phyloP scores from a whole-genome alignment of 495 filamentous ascomycete species.

The Chlorociboria aeruginascens region DNA sequence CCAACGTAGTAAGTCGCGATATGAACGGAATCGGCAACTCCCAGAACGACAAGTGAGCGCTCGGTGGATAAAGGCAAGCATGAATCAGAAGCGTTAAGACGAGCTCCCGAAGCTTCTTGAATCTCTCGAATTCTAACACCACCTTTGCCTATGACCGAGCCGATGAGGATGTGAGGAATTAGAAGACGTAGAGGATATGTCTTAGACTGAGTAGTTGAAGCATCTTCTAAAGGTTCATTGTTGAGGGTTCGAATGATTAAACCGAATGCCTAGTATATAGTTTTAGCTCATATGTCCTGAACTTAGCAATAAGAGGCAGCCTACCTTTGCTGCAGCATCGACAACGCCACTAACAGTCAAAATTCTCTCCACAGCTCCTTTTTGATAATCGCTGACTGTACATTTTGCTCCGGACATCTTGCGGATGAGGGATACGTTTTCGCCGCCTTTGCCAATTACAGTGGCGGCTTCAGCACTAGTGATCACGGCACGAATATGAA shows the following conservation, averaged over 20 bases:
- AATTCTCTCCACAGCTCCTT: conserved; percentile 92
- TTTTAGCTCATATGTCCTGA: conserved; percentile 8
- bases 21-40: conserved; percentile 88
- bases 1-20: conserved; percentile 98
- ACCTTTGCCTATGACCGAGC: conserved; percentile 95
- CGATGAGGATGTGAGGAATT: conserved; percentile 93
- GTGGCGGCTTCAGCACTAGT: conserved; percentile 95
- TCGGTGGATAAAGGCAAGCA: conserved; percentile 90
- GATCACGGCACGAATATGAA: conserved; percentile 92
- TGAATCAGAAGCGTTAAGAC: conserved; percentile 90
- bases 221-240: conserved; percentile 77
- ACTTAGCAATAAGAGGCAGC: neutral
- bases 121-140: conserved; percentile 95
- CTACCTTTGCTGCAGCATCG: conserved; percentile 93
- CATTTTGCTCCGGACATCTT: conserved; percentile 89
- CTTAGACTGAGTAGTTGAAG: conserved; percentile 87
- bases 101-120: conserved; percentile 91
- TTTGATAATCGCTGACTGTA: conserved; percentile 94
- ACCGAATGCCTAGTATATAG: conserved; percentile 67
- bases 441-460: conserved; percentile 95
- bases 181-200: conserved; percentile 93
- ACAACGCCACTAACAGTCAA: conserved; percentile 91
- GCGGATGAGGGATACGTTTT: conserved; percentile 93
- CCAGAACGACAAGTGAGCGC: conserved; percentile 88
- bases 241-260: conserved; percentile 96